Percentiles rank a stretch among this genome's conserved stretches.
These are phyloP conservation scores for Phaeotremella fagi DNA, from an alignment of 768 basidiomycete genomes.

Conservation along the genomic window DNA sequence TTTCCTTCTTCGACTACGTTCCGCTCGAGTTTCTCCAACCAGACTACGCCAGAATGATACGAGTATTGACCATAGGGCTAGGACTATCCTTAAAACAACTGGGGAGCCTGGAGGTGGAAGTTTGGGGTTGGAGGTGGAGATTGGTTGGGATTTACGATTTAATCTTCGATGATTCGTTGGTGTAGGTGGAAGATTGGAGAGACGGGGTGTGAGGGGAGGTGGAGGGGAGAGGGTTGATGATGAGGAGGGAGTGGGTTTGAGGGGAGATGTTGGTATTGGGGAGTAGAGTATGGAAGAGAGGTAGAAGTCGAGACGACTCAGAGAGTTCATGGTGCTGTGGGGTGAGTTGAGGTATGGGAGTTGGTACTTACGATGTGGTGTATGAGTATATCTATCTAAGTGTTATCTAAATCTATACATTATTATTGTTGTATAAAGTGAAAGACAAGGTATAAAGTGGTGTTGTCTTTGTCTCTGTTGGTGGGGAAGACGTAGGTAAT, in stretches of 20 bases:
- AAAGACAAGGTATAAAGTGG: too few relatives aligned
- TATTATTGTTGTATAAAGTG: too few relatives aligned
- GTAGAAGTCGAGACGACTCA: conserved; percentile 25
- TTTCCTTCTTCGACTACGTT: conserved; percentile 11
- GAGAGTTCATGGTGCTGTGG: conserved; percentile 25
- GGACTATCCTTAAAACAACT: conserved; percentile 23
- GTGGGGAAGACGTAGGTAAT: too few relatives aligned
- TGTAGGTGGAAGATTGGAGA: not conserved
- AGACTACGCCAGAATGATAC: conserved; percentile 35
- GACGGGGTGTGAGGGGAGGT: not conserved
- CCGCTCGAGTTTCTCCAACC: conserved; percentile 40
- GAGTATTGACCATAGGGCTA: conserved; percentile 41
- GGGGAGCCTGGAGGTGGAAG: conserved; percentile 38
- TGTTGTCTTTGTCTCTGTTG: too few relatives aligned
- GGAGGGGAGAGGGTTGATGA: not conserved
- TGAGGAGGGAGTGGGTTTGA: not conserved
- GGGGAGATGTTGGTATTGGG: not conserved
- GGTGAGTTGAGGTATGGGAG: not conserved
- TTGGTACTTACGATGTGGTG: too few relatives aligned
- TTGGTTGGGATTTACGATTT: too few relatives aligned
- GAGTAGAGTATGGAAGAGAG: conserved; percentile 11
- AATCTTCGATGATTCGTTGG: not conserved
- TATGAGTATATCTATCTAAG: too few relatives aligned
- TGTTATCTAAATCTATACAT: too few relatives aligned
- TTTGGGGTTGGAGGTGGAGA: conserved; percentile 30